Percentiles rank a stretch among this genome's conserved stretches.
phyloP scores from a whole-genome alignment of 1,139 yeast species.

The Suhomyces terraborum region DNA sequence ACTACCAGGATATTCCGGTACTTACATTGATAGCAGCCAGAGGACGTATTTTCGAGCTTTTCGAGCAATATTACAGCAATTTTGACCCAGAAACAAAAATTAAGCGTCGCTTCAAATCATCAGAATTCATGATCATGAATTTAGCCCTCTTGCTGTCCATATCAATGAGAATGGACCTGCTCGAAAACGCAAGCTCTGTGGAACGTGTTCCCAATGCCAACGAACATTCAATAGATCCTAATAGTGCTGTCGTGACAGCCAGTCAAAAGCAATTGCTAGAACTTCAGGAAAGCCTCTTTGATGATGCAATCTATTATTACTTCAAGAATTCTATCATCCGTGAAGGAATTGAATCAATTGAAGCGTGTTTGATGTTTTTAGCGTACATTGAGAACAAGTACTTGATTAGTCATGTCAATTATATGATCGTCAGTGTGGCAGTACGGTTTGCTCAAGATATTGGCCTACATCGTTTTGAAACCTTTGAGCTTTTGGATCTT shows the following conservation, averaged over 20 bases:
- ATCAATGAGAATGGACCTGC: constrained; percentile 24
- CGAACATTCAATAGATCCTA: neutral
- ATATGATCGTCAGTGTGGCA: constrained; percentile 51
- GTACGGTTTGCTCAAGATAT: constrained; percentile 62
- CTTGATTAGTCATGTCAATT: constrained; percentile 45
- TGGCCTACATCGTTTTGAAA: constrained; percentile 65
- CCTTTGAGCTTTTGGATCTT: constrained; percentile 37
- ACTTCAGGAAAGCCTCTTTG: constrained; percentile 30
- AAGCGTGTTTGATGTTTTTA: constrained; percentile 49
- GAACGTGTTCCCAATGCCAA: neutral
- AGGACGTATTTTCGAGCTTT: constrained; percentile 14
- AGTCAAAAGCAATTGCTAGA: constrained; percentile 4
- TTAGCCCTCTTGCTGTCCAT: constrained; percentile 32
- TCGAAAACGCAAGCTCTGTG: neutral
- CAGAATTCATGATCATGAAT: constrained; percentile 40
- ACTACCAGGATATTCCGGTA: constrained; percentile 18
- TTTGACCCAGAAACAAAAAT: constrained; percentile 10
- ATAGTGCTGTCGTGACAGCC: neutral
- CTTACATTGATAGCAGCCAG: constrained; percentile 15
- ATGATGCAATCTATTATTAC: constrained; percentile 50
- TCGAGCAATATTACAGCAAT: constrained; percentile 21
- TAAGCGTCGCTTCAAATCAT: constrained; percentile 21
- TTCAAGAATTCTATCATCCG: constrained; percentile 48
- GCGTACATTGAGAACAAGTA: constrained; percentile 47
- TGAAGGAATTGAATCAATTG: constrained; percentile 54